These are phyloP conservation scores for Gynochthodes officinalis DNA, from an alignment of 257 asterid genomes.

Conservation along the genomic window DNA sequence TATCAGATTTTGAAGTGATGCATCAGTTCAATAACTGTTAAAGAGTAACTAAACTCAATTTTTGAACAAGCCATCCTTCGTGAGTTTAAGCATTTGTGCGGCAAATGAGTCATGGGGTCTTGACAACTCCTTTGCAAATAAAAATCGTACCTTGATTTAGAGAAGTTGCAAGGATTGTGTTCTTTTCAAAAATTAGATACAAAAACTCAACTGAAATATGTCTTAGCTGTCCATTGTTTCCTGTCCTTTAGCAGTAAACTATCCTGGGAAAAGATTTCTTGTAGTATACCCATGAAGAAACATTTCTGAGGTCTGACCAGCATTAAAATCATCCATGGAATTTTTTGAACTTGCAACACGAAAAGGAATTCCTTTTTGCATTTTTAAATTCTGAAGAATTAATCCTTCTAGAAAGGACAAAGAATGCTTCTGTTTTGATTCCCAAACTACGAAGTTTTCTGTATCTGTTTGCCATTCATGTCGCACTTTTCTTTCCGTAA, in stretches of 20 bases:
- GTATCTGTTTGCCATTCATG: background rate
- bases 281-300: too few species aligned
- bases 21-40: background rate
- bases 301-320: background rate
- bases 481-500: background rate
- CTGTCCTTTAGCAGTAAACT: background rate
- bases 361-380: too few species aligned
- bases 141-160: background rate
- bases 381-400: too few species aligned
- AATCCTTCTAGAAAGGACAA: too few species aligned
- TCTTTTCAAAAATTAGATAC: background rate
- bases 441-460: background rate
- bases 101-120: background rate
- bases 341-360: too few species aligned
- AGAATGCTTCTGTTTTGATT: too few species aligned
- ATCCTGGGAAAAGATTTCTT: too few species aligned
- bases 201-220: background rate
- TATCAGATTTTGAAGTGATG: background rate
- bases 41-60: background rate
- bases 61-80: background rate
- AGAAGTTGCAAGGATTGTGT: background rate
- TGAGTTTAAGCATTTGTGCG: background rate
- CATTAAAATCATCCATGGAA: background rate
- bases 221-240: background rate
- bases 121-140: background rate